Evolutionary conservation across 2,329 filamentous ascomycete genomes (phyloP), one percentile per base, ranked within the genome.

Genomic region (Talaromyces marneffei): DNA sequence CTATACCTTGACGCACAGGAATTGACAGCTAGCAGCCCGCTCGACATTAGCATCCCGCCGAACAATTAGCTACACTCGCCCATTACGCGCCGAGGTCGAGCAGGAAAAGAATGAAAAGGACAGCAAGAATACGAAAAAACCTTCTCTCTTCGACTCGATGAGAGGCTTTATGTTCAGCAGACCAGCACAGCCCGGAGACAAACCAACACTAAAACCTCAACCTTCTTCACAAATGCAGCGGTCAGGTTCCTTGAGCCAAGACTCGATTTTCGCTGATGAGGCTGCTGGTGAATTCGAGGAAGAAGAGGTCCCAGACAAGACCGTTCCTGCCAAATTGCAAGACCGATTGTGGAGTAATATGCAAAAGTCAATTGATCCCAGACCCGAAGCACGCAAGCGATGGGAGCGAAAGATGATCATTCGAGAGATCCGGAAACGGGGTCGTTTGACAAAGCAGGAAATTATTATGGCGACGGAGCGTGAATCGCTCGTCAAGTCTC

Each of bases 351-450:
- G 71, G 37, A 69, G 80, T 39, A 82, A 82, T 67, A 83, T 89
- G 79, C 82, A 84, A 60, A 79, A 83, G 61, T 83, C 84, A 29
- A 77, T 91, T 52, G 89, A 96, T 73, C 94, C 94, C 4, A 84
- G 89, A 66, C 92, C 92, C 16, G 77, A 82, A 48, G 82, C 82
- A 61, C 85, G 92, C 62, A 79, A 86, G 59, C 83, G 87, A 62
- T 96, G 90, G 86, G 87, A 96, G 78, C 84, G 90, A 69, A 91
- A 88, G 75, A 91, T 92, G 82, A 85, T 96, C 42, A 88, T 93
- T 60, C 85, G 89, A 66, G 85, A 89, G 74, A 82, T 97, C 54
- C 83, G 82, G 57, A 83, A 83, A 64, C 81, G 88, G 53, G 88
- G 89, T 8, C 82, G 89, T 46, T 74, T 92, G 57, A 83, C 85